Evolutionary conservation across 768 basidiomycete genomes (phyloP).

Genomic region (Podaxis sp.): DNA sequence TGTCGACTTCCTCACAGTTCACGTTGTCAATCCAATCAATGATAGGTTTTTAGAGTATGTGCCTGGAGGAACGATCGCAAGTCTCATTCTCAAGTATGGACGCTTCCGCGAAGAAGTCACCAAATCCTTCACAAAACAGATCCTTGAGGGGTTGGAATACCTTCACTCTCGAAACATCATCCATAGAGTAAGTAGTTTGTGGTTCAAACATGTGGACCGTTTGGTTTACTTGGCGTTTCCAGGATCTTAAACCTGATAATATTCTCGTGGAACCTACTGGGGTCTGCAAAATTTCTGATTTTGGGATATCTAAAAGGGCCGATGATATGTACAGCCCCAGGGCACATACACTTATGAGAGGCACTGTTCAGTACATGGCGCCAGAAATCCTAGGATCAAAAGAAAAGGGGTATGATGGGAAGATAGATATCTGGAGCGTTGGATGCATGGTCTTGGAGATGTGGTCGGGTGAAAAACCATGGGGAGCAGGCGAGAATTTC

Average conservation of each 20-base stretch:
- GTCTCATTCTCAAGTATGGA: constrained; percentile 72
- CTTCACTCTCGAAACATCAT: constrained; percentile 82
- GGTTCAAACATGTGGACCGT: neutral
- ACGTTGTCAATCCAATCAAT: constrained; percentile 5
- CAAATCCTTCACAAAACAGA: constrained; percentile 82
- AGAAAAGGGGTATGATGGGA: constrained; percentile 80
- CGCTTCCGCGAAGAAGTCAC: constrained; percentile 82
- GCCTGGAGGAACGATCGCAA: constrained; percentile 87
- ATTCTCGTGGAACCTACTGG: constrained; percentile 85
- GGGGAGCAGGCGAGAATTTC: constrained; percentile 63
- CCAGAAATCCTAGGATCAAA: constrained; percentile 76
- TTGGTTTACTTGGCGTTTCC: constrained; percentile 6
- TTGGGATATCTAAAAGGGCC: constrained; percentile 92
- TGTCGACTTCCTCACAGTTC: neutral
- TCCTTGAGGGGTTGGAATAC: constrained; percentile 82
- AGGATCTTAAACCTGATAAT: constrained; percentile 94
- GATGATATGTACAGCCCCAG: constrained; percentile 58
- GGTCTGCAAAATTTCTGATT: constrained; percentile 92
- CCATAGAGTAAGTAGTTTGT: constrained; percentile 56
- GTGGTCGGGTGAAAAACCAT: constrained; percentile 91
- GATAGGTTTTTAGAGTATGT: constrained; percentile 91
- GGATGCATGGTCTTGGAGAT: constrained; percentile 94
- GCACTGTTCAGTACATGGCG: constrained; percentile 96
- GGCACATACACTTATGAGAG: constrained; percentile 76
- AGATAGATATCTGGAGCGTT: constrained; percentile 94